Base-by-base conservation (phyloP, 108 stramenopile genomes). In the Stephanodiscus triporus region DNA sequence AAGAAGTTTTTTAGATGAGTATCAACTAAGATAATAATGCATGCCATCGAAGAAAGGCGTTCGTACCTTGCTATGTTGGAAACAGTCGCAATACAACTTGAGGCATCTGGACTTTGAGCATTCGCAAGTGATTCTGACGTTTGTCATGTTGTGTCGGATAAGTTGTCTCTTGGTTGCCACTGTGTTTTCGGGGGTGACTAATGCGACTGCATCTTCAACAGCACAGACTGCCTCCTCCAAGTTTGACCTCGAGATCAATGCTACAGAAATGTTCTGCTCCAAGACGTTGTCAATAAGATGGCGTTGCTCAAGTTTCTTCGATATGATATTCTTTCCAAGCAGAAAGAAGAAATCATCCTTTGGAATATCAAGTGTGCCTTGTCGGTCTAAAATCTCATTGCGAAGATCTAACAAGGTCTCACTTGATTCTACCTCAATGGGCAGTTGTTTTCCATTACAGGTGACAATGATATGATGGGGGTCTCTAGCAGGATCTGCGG, bases 31-130 rank as follows among this genome's bases (percentile, higher is more conserved):
- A 11, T 40, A 8, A n/a, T 9, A 40, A 40, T 40, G 10, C 40
- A 40, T 9, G 40, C 7, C 6, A 40, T 40, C 40, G 11, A 40
- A 40, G 40, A 9, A 40, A 42, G 13, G n/a, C n/a, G n/a, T n/a
- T 69, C 20, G 27, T 22, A 69, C 68, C 68, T 57, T 56, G 19
- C 78, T 80, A 23, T 51, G 73, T 42, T 81, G 74, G 59, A 91
- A 91, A 56, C 89, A 91, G 43, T 84, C 87, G 48, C 89, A 91
- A 59, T 91, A 91, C 22, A 91, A 64, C 72, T 78, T 78, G 65
- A 78, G 70, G 57, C 70, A 78, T 50, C 47, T 72, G 27, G 42
- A 47, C 51, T 68, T 68, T 23, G 40, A 47, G 23, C 77, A 78
- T 24, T 54, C 63, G 55, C 77, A 78, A 20, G 61, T 55, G 8